Conservation (phyloP, 768 basidiomycete species). For the Lactarius trivialis region DNA sequence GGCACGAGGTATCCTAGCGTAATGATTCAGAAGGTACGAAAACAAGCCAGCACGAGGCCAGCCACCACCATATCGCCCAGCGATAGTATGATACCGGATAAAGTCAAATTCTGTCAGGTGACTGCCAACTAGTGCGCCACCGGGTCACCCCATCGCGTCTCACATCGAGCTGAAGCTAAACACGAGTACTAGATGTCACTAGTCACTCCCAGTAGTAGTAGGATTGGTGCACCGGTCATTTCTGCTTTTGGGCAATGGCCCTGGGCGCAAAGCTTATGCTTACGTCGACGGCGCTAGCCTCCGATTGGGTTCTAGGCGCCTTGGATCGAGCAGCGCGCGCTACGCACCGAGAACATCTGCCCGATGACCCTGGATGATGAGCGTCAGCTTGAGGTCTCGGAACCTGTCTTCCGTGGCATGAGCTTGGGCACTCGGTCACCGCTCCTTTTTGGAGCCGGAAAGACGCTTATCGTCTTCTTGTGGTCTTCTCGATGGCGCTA, state of each 20-base stretch:
- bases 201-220: background rate
- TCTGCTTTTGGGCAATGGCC: background rate
- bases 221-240: conserved; percentile 1
- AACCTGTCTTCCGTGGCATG: background rate
- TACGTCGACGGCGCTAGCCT: conserved; percentile 12
- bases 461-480: background rate
- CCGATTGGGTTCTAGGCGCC: conserved; percentile 14
- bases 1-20: conserved; percentile 13
- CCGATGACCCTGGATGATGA: conserved; percentile 6
- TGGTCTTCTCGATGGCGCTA: background rate
- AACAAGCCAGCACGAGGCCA: conserved; percentile 14
- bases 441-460: background rate
- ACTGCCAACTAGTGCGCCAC: background rate
- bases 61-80: no score
- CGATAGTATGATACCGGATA: background rate
- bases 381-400: conserved; percentile 6
- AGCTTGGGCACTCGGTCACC: background rate
- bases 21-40: background rate
- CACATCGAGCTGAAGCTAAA: conserved; percentile 5
- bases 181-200: background rate
- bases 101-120: conserved; percentile 20
- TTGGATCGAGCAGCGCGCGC: conserved; percentile 9
- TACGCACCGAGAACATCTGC: conserved; percentile 16
- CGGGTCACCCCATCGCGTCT: background rate
- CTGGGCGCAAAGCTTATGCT: background rate